Evolutionary conservation across 2,329 filamentous ascomycete genomes (phyloP), one percentile per base, ranked within the genome.

Genomic region (Talaromyces sp.): DNA sequence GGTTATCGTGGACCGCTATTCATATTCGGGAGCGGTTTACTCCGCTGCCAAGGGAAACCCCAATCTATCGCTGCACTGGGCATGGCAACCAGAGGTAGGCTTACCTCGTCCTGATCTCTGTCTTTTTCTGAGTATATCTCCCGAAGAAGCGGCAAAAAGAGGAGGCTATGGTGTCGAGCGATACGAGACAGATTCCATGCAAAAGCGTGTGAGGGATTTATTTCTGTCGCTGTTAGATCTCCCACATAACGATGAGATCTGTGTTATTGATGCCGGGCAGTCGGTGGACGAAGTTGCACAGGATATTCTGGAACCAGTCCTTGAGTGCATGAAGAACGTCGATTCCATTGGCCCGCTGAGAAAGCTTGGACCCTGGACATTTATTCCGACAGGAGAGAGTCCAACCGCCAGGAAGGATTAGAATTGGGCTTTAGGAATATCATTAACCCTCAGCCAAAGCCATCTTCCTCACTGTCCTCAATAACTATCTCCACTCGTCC

Each of bases 11-110:
- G 94, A 99, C 73, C 86, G 94, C 50, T 99, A 97, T 77, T 96
- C 95, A 71, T 93, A 96, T 78, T 94, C 89, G 19, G 94, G 94
- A 56, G 89, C 92, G 58, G 91, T 97, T 52, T 99, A 97, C 77
- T 91, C 87, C 22, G 90, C 91, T 0, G 93, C 94, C 3, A 97
- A 97, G 70, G 80, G 84, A 45, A 90, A 89, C 64, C 83, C 86
- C 0, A 73, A 78, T 1, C 80, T 97, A 11, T 77, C 82, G 0
- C 78, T 97, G 0, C 75, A 81, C 0, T 99, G 94, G 92, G 91
- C 91, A 7, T 86, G 89, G 64, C 81, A 85, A 15, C 90, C 92
- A 1, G 94, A 97, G 66, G 81, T 89, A 13, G 93, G 93, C 0
- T 81, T 99, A 0, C 93, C 94, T 1, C 83, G 88, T 4, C 93